phyloP scores from a whole-genome alignment of 148 eudicot genomes.

The Linanthus parryae region DNA sequence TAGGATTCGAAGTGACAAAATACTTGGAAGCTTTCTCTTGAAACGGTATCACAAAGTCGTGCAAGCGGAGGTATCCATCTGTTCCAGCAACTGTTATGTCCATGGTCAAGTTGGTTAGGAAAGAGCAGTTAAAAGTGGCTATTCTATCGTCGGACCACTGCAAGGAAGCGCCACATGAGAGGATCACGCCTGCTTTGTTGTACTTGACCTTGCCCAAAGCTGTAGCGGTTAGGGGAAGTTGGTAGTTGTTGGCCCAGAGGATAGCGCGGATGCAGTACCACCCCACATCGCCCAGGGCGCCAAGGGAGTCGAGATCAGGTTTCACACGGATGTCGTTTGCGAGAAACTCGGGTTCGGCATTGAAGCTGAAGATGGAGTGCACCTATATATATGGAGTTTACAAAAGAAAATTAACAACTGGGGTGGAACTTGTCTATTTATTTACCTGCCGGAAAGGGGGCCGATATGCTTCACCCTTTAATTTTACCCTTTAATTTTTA shows the following conservation, averaged over 20 bases:
- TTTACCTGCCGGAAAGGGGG: too few species aligned
- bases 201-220: conserved; percentile 21
- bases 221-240: conserved; percentile 34
- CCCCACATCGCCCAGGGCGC: conserved; percentile 43
- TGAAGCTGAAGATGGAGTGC: conserved; percentile 29
- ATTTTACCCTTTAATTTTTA: too few species aligned
- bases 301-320: conserved; percentile 46
- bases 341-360: conserved; percentile 26
- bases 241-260: conserved; percentile 34
- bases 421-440: too few species aligned
- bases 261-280: conserved; percentile 45
- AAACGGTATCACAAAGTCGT: conserved; percentile 33
- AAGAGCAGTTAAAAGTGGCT: conserved; percentile 45
- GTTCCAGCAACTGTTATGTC: conserved; percentile 34
- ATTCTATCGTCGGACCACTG: conserved; percentile 37
- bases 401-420: too few species aligned
- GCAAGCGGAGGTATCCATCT: conserved; percentile 30
- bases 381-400: too few species aligned
- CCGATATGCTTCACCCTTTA: too few species aligned
- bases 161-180: conserved; percentile 40
- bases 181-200: conserved; percentile 35
- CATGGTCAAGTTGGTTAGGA: conserved; percentile 36
- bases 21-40: conserved; percentile 24
- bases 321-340: too few species aligned
- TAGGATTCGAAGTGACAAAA: conserved; percentile 18